A percentile compares a stretch with the other conserved stretches of the same genome.
Evolutionary conservation across 371 early-diverging fungal species (phyloP).

Genomic region (Dichotomocladium elegans): DNA sequence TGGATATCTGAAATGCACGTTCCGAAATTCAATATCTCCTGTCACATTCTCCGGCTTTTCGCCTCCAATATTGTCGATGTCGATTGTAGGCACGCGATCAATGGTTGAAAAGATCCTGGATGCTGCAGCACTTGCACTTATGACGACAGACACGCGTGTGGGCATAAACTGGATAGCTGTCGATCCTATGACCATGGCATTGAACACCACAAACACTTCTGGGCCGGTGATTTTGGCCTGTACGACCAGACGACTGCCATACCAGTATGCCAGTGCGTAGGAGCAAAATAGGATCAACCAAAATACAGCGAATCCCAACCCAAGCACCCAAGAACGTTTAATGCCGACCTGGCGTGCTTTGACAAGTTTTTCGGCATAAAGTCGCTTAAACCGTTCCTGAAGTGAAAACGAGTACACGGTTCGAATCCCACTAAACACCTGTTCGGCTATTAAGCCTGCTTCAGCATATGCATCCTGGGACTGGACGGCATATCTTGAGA

Average conservation of each 20-base stretch:
- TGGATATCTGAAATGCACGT: slow-evolving; percentile 75
- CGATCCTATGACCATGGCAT: slow-evolving; percentile 58
- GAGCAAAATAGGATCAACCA: slow-evolving; percentile 59
- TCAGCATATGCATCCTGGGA: slow-evolving; percentile 58
- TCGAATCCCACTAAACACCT: slow-evolving; percentile 78
- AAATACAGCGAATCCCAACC: slow-evolving; percentile 55
- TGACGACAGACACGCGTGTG: slow-evolving; percentile 56
- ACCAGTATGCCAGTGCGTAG: slow-evolving; percentile 78
- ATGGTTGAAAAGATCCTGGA: slow-evolving; percentile 71
- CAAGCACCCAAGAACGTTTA: slow-evolving; percentile 43
- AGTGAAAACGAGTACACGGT: slow-evolving; percentile 84
- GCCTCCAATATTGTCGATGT: slow-evolving; percentile 54
- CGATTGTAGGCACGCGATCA: slow-evolving; percentile 70
- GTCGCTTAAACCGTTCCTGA: slow-evolving; percentile 61
- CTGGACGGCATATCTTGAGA: slow-evolving; percentile 31
- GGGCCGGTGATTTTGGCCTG: slow-evolving; percentile 39
- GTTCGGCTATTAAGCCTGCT: slow-evolving; percentile 81
- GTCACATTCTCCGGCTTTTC: slow-evolving; percentile 38
- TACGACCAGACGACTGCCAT: slow-evolving; percentile 59
- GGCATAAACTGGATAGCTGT: slow-evolving; percentile 29
- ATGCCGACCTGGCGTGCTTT: slow-evolving; percentile 54
- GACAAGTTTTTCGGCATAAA: slow-evolving; percentile 54
- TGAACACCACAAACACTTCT: slow-evolving; percentile 58
- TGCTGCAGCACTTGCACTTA: slow-evolving; percentile 63
- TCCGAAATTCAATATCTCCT: slow-evolving; percentile 70